phyloP scores from a whole-genome alignment of 2,329 filamentous ascomycete genomes.

The Colletotrichum liriopes region DNA sequence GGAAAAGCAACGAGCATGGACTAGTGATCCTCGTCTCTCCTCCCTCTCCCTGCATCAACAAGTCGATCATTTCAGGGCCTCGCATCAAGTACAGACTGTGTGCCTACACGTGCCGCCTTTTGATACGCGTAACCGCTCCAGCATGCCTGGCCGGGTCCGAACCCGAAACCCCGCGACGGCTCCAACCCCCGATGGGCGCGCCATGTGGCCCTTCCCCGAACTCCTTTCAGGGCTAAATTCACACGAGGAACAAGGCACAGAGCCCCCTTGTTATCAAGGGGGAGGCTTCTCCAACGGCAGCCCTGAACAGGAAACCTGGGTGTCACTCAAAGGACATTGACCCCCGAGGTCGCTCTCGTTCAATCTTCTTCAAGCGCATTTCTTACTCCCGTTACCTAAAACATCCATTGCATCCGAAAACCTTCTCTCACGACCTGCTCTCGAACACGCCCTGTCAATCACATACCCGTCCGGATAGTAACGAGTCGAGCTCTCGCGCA shows the following conservation, averaged over 20 bases:
- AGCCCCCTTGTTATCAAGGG: background rate
- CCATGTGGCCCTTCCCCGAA: constrained; percentile 15
- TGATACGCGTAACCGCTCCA: constrained; percentile 12
- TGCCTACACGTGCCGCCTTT: background rate
- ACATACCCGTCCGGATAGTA: constrained; percentile 18
- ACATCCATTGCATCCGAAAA: constrained; percentile 19
- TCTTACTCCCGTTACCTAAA: constrained; percentile 2
- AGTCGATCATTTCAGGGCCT: background rate
- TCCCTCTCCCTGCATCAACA: background rate
- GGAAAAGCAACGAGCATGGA: background rate
- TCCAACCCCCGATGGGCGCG: background rate
- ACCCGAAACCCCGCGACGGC: constrained; percentile 24
- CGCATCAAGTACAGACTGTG: background rate
- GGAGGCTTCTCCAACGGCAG: constrained; percentile 13
- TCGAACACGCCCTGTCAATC: constrained; percentile 7
- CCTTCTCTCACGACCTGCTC: constrained; percentile 20
- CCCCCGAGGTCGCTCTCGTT: constrained; percentile 2
- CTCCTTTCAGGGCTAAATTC: constrained; percentile 8
- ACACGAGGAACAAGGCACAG: constrained; percentile 25
- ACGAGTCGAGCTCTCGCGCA: constrained; percentile 9
- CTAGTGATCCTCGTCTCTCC: background rate
- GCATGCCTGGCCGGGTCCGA: constrained; percentile 18
- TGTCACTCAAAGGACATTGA: constrained; percentile 20
- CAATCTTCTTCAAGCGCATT: background rate
- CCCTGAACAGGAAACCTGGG: constrained; percentile 7